Evolutionary conservation across 805 yeast genomes (phyloP), one percentile per base, ranked within the genome.

Genomic region (Lipomyces japonicus): DNA sequence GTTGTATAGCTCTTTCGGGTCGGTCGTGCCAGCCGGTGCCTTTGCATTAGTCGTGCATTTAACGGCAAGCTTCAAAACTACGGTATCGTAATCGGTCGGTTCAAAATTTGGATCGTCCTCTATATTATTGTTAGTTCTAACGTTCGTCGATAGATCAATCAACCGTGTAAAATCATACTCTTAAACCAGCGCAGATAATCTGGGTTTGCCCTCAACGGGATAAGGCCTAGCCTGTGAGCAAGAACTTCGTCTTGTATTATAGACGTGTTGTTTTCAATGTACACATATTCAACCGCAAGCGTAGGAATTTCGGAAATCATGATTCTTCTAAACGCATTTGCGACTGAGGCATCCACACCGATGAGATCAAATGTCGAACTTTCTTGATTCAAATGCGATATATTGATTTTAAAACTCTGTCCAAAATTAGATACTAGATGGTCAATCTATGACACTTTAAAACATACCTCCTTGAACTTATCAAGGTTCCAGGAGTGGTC

Each of bases 301-400:
- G 93, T 79, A 19, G 98, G 98, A 36, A 93, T 95, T 67, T 93
- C 98, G 1, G 97, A 79, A 48, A 93, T 82, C 97, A 93, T 90
- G 62, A 93, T 86, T 65, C 98, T 84, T 66, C 98, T 83, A 71
- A 91, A 89, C 0, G 98, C 97, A 72, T 93, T 93, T 39, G 97
- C 90, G 50, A 93, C 74, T 10, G 97, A 86, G 1, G 97, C 86
- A 68, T 93, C 98, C 44, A 90, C 71, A 62, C 87, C 83, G 50
- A 86, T 71, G 57, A 93, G 73, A 68, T 93, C 98, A 63, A 93
- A 93, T 68, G 87, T 88, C 50, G 91, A 88, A 26, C 75, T 71
- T 12, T 39, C 41, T 42, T 71, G 76, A 66, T 90, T 77, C 51
- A 82, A 84, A 40, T 79, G 75, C 51, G 82, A 70, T 62, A 80